These are phyloP conservation scores for Vigna trinervia DNA, from an alignment of 306 rosid species.

Conservation along the genomic window DNA sequence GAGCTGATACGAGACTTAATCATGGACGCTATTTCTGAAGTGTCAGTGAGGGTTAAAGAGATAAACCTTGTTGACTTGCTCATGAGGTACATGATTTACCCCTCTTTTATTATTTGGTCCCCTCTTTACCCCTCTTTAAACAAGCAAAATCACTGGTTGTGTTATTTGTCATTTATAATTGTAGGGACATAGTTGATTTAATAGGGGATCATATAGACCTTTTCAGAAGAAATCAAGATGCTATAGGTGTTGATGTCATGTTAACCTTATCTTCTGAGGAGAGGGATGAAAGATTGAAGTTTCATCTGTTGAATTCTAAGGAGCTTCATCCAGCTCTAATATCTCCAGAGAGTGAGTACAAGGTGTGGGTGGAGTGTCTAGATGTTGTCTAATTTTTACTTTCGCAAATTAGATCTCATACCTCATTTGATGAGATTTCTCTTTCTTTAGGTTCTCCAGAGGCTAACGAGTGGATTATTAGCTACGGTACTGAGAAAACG, in stretches of 20 bases:
- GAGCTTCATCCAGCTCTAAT: constrained; percentile 97
- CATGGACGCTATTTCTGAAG: constrained; percentile 94
- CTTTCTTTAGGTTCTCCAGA: constrained; percentile 80
- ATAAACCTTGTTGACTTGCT: constrained; percentile 94
- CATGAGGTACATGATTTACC: constrained; percentile 63
- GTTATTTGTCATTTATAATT: constrained; percentile 47
- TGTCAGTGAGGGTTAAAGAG: constrained; percentile 78
- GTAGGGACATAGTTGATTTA: constrained; percentile 91
- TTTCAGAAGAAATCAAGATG: constrained; percentile 95
- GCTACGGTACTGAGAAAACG: constrained; percentile 79
- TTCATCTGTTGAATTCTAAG: constrained; percentile 84
- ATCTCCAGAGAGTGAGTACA: constrained; percentile 99
- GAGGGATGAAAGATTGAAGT: constrained; percentile 93
- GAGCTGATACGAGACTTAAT: constrained; percentile 73
- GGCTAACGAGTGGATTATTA: constrained; percentile 79
- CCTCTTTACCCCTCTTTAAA: neutral
- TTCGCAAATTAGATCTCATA: constrained; percentile 43
- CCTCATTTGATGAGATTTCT: constrained; percentile 46
- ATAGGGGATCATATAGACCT: constrained; percentile 90
- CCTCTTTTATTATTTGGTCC: constrained; percentile 31
- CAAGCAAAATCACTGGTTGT: constrained; percentile 18
- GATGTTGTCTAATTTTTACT: constrained; percentile 41
- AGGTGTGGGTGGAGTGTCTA: constrained; percentile 97
- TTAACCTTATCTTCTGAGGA: constrained; percentile 88
- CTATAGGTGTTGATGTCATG: constrained; percentile 94